Evolutionary conservation across 2,329 filamentous ascomycete species (phyloP).

Genomic region (Cladosporium cucumerinum): DNA sequence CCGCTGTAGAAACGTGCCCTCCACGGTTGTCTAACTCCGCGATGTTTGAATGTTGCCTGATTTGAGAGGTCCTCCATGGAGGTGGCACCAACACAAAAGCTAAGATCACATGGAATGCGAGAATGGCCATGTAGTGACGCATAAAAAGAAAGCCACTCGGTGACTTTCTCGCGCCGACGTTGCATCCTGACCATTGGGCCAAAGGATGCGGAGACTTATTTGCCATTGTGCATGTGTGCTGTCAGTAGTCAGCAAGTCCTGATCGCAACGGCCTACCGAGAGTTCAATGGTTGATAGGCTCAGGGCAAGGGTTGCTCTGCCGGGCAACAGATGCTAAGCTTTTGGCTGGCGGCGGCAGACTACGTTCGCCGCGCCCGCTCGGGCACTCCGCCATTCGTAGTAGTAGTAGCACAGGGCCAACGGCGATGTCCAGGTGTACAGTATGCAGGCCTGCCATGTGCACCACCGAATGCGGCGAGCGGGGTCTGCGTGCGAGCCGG

Average conservation of each 20-base stretch:
- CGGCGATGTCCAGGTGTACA: conserved; percentile 8
- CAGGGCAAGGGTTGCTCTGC: conserved; percentile 2
- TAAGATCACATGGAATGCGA: neutral
- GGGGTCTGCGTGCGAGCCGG: conserved; percentile 9
- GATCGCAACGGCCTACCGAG: neutral
- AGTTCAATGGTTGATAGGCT: neutral
- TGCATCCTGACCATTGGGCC: conserved; percentile 6
- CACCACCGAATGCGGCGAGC: conserved; percentile 5
- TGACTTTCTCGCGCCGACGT: conserved; percentile 10
- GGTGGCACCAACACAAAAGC: neutral
- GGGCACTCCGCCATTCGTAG: conserved; percentile 13
- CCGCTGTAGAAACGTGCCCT: neutral
- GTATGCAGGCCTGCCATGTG: conserved; percentile 5
- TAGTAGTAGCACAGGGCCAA: neutral
- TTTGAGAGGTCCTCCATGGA: neutral
- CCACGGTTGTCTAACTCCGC: neutral
- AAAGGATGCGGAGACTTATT: conserved; percentile 6
- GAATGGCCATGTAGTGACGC: neutral
- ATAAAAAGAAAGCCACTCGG: conserved; percentile 1
- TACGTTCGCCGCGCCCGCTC: neutral
- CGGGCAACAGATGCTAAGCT: conserved; percentile 3
- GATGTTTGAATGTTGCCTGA: neutral
- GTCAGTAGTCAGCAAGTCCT: conserved; percentile 9
- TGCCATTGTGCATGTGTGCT: neutral
- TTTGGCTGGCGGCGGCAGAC: neutral